Evolutionary conservation across 306 rosid genomes (phyloP).

Genomic region (Quercus parvula): DNA sequence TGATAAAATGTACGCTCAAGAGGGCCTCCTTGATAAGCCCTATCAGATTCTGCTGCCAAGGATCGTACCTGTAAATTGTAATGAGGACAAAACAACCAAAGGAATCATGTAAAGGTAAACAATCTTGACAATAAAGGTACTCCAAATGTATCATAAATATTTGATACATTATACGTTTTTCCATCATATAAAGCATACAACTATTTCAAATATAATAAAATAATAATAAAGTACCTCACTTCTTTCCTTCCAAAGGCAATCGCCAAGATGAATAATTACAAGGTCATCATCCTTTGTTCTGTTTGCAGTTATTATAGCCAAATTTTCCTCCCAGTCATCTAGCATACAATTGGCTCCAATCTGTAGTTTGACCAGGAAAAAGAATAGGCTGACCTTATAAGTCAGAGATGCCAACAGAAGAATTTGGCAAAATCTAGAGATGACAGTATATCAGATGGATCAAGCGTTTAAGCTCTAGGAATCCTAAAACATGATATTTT

Average conservation of each 20-base stretch:
- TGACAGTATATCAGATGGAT: conserved; percentile 7
- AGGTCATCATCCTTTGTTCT: conserved; percentile 93
- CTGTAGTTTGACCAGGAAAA: conserved; percentile 38
- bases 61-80: conserved; percentile 66
- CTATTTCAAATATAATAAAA: not conserved
- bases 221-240: conserved; percentile 57
- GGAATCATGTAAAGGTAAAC: conserved; percentile 12
- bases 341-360: conserved; percentile 65
- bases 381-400: conserved; percentile 18
- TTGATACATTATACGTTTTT: not conserved
- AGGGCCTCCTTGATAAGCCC: conserved; percentile 89
- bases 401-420: conserved; percentile 9
- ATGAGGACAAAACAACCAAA: conserved; percentile 16
- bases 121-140: conserved; percentile 11
- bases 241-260: conserved; percentile 87
- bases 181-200: not conserved
- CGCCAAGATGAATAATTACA: conserved; percentile 87
- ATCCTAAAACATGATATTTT: not conserved
- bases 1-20: conserved; percentile 68
- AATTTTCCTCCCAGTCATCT: conserved; percentile 90
- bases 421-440: conserved; percentile 12
- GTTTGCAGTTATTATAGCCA: conserved; percentile 88
- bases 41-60: conserved; percentile 92
- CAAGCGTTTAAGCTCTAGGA: not conserved
- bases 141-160: not conserved